Evolutionary conservation across 192 early-diverging fungal species (phyloP).

Genomic region (Podila epigama): DNA sequence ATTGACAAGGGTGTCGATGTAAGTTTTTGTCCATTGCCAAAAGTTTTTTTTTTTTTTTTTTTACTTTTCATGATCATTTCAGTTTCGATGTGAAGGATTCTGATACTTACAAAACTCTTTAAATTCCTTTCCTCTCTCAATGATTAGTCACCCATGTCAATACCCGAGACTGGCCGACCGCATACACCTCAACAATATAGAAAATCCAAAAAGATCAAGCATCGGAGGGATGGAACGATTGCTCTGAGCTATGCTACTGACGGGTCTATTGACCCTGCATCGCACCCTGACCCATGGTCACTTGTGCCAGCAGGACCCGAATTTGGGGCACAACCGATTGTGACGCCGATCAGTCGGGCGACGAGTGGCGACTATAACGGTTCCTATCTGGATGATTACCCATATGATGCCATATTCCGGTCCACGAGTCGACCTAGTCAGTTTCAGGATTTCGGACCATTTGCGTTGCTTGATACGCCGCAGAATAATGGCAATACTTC

Average conservation of each 20-base stretch:
- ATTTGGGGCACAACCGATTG: constrained; percentile 24
- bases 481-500: constrained; percentile 5
- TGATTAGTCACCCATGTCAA: constrained; percentile 31
- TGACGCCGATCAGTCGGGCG: constrained; percentile 13
- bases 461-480: constrained; percentile 21
- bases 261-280: constrained; percentile 43
- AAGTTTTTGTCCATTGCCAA: too few relatives aligned
- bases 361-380: constrained; percentile 13
- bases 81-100: too few relatives aligned
- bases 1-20: constrained; percentile 23
- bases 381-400: constrained; percentile 38
- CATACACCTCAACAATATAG: constrained; percentile 46
- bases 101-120: too few relatives aligned
- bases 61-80: too few relatives aligned
- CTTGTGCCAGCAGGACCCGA: constrained; percentile 21
- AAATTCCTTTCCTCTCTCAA: neutral
- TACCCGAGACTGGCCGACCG: constrained; percentile 20
- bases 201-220: constrained; percentile 46
- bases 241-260: constrained; percentile 37
- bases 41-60: too few relatives aligned
- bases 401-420: constrained; percentile 15
- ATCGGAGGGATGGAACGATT: constrained; percentile 42
- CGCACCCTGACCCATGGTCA: constrained; percentile 50
- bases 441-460: constrained; percentile 48
- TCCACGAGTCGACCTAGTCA: constrained; percentile 9